phyloP scores from a whole-genome alignment of 306 rosid genomes.

The Cucurbita argyrosperma region DNA sequence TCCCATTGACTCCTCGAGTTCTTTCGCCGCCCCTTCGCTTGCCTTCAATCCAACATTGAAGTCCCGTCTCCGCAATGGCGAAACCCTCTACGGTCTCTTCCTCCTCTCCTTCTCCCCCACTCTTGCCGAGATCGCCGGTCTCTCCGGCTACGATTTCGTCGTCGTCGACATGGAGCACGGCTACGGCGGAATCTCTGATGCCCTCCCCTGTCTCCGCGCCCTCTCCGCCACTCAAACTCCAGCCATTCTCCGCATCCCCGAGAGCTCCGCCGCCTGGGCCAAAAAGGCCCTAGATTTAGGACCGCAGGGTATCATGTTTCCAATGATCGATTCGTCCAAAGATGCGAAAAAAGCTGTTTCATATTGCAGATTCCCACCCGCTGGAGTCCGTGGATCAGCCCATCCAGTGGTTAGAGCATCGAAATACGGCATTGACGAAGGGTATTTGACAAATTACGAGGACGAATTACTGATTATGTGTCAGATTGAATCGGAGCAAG shows the following conservation, averaged over 20 bases:
- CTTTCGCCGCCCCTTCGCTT: background rate
- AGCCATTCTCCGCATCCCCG: slow-evolving; percentile 57
- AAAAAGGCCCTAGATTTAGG: slow-evolving; percentile 82
- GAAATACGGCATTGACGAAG: slow-evolving; percentile 54
- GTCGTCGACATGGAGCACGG: slow-evolving; percentile 88
- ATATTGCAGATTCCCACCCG: slow-evolving; percentile 49
- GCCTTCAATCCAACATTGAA: slow-evolving; percentile 20
- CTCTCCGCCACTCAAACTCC: slow-evolving; percentile 59
- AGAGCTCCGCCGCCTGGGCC: slow-evolving; percentile 54
- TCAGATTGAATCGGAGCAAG: slow-evolving; percentile 45
- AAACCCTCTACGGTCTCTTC: slow-evolving; percentile 65
- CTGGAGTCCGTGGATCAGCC: slow-evolving; percentile 65
- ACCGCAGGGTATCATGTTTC: slow-evolving; percentile 74
- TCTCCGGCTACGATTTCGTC: slow-evolving; percentile 64
- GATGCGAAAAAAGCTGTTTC: slow-evolving; percentile 54
- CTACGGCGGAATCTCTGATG: slow-evolving; percentile 43
- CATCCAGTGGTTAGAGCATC: slow-evolving; percentile 69
- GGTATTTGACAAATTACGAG: slow-evolving; percentile 42
- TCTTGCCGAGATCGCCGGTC: slow-evolving; percentile 63
- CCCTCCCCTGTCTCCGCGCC: slow-evolving; percentile 56
- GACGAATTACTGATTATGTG: slow-evolving; percentile 64
- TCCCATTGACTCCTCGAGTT: slow-evolving; percentile 21
- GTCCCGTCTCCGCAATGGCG: slow-evolving; percentile 53
- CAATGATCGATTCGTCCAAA: slow-evolving; percentile 52
- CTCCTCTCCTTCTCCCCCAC: slow-evolving; percentile 72